Evolutionary conservation across 106 monocot genomes (phyloP), one percentile per base, ranked within the genome.

Genomic region (Cymbidium sinense): DNA sequence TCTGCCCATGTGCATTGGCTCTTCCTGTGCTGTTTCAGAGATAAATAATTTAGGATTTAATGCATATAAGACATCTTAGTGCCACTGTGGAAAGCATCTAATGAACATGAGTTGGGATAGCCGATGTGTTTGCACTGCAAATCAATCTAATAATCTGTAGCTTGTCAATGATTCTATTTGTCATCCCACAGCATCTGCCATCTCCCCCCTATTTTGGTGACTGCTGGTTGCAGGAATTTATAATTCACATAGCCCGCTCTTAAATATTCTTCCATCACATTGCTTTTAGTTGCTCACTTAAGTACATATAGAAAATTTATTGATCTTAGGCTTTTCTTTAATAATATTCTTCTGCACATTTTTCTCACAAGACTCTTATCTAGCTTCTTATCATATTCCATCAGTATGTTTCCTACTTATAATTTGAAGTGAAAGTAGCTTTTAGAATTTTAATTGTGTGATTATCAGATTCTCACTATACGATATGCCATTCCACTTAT

Each of bases 341-440:
- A 25, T n/a, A n/a, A n/a, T 61, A 27, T 61, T 61, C 61, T 61
- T 61, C 25, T 23, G 61, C 61, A 61, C 9, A 61, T 8, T 23
- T 61, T 1, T 61, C 61, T 23, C 47, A 39, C 7, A 61, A 61
- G 61, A 25, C 27, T 27, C 5, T 61, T 25, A 23, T 61, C 27
- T 61, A 61, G 25, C 61, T 61, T 23, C 61, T 25, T 47, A 47
- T 15, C 47, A 47, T 47, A 47, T 61, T 61, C 61, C 25, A 61
- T 61, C 27, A 1, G 27, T 25, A 61, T 61, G 58, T 61, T 61
- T 61, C 61, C 0, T 61, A 7, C 27, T 61, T 25, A 3, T 27
- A 61, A 52, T 25, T 61, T 69, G 69, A 69, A 69, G 13, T 69
- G 69, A 69, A 69, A 69, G 13, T 34, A 29, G 64, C 64, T 64